Percentiles rank a stretch among this genome's conserved stretches.
These are phyloP conservation scores for Heritiera fomes DNA, from an alignment of 345 rosid species.

Conservation along the genomic window DNA sequence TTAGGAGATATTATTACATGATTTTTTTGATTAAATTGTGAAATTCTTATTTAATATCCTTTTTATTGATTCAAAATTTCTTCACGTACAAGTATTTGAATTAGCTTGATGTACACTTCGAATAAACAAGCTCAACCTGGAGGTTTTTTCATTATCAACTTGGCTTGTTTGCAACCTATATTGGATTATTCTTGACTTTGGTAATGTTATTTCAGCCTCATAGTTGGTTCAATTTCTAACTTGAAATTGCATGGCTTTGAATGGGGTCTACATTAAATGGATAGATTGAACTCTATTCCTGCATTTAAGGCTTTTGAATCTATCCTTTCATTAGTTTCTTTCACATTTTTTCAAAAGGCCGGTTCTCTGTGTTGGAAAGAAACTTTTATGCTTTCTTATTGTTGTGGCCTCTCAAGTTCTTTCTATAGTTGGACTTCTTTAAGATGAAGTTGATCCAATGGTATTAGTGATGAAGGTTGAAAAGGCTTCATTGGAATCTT, in stretches of 20 bases:
- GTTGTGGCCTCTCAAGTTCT: slow-evolving; percentile 52
- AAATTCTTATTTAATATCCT: too few species aligned
- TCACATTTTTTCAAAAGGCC: background rate
- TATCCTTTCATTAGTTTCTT: background rate
- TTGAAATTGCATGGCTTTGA: background rate
- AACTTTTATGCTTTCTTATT: background rate
- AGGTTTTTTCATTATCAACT: background rate
- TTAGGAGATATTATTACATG: too few species aligned
- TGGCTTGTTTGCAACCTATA: background rate
- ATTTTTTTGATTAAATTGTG: too few species aligned
- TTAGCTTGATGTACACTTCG: background rate
- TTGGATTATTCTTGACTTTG: background rate
- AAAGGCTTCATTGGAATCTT: slow-evolving; percentile 96
- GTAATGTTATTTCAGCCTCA: too few species aligned
- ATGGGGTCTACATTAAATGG: background rate
- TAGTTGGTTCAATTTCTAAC: too few species aligned
- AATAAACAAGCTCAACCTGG: background rate
- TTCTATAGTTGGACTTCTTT: slow-evolving; percentile 93
- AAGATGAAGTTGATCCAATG: slow-evolving; percentile 99
- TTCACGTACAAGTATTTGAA: too few species aligned
- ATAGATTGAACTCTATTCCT: background rate
- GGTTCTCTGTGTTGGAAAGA: background rate
- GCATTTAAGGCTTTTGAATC: background rate
- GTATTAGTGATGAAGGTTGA: slow-evolving; percentile 99
- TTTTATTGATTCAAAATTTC: too few species aligned